Evolutionary conservation across 345 rosid genomes (phyloP), one percentile per base, ranked within the genome.

Genomic region (Combretum micranthum): DNA sequence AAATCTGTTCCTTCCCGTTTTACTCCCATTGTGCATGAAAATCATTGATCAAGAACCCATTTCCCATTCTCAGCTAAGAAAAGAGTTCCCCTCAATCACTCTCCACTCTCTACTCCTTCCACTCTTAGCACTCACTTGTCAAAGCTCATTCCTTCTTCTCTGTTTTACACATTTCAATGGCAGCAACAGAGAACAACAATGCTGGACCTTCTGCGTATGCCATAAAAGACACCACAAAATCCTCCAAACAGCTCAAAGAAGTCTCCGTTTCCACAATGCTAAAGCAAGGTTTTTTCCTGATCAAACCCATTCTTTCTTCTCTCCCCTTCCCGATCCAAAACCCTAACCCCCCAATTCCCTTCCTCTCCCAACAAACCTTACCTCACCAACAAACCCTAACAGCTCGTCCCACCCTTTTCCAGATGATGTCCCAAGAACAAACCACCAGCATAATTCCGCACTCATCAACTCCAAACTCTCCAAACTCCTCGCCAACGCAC

Each of bases 391-490:
- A 52, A 14, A 22, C 45, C 17, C 64, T 69, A 4, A 18, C n/a
- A n/a, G n/a, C 70, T 44, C 72, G 59, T 53, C 82, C 83, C 13
- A 78, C 95, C 42, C 95, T 92, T 59, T 84, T 79, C 68, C 87
- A 92, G n/a, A 92, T 88, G 90, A 92, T 92, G 96, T 84, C 98
- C 0, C 90, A 81, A 48, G 96, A 91, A 69, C 85, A 85, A 22
- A 72, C 63, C 81, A 74, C 22, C 84, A 75, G 60, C 82, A 68
- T 43, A 61, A 58, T 54, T 80, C 83, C 64, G 72, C 56, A 49
- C 77, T 69, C 52, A 75, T 78, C 50, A 85, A 77, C 67, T 75
- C 81, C 61, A 83, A 79, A 44, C 65, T 88, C 44, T 66, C 79
- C 13, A 83, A 83, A 60, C 71, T 83, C 67, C 65, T 88, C 11